Evolutionary conservation across 768 basidiomycete species (phyloP), one percentile per base, ranked within the genome.

Genomic region (Hypholoma fasciculare): DNA sequence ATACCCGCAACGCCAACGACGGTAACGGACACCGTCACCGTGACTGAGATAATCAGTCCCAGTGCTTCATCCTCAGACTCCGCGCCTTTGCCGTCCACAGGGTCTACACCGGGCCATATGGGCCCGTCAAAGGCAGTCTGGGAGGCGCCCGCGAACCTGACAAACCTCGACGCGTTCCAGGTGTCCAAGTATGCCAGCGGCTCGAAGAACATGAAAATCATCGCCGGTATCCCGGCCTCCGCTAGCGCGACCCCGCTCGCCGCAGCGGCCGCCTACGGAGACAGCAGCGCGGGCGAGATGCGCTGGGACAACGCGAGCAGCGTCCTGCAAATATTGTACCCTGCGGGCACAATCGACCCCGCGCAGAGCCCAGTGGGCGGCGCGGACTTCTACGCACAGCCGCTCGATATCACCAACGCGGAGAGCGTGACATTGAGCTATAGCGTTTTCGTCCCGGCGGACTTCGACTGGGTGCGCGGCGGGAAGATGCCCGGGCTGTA

Each of bases 401-500:
- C 81, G 0, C 58, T 82, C 23, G 67, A 82, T 23, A 66, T 89
- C 14, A 50, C 72, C 0, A 46, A 65, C 17, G 87, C 85, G 7
- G 63, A 57, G 20, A 87, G 78, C 59, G 85, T 87, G 26, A 81
- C 83, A 7, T 66, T 91, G 44, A 72, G 65, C 19, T 96, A 94
- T 68, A 85, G 84, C 67, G 85, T 92, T 9, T 94, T 86, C 71
- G 93, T 96, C 66, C 90, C 89, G 0, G 59, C 53, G 0, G 81
- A 85, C 59, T 96, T 93, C 61, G 78, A 88, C 52, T 96, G 85
- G 78, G 91, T 92, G 16, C 77, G 82, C 53, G 94, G 83, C 4
- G 94, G 94, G 7, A 96, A 97, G 72, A 69, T 96, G 5, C 92
- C 94, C 0, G 94, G 94, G 0, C 61, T 94, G 4, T 92, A 86